Conservation (phyloP, 768 basidiomycete genomes). For the Russula ochroleuca region DNA sequence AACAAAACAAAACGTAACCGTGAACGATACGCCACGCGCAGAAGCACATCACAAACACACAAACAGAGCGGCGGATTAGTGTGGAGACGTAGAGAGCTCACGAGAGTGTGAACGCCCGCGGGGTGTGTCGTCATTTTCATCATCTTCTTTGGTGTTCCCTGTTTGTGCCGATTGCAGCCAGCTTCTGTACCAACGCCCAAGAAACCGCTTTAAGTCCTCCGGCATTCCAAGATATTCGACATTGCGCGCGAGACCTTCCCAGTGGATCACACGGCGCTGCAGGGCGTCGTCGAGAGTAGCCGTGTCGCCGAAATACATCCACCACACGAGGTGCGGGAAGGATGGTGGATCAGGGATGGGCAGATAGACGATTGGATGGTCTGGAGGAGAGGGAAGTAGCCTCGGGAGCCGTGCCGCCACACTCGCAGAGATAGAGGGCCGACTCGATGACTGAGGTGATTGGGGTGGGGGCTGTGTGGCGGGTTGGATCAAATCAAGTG, state of each 20-base stretch:
- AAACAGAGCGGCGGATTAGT: neutral
- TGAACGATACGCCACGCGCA: neutral
- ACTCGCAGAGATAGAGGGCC: constrained; percentile 40
- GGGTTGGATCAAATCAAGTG: constrained; percentile 52
- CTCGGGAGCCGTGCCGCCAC: constrained; percentile 52
- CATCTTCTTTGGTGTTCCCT: constrained; percentile 4
- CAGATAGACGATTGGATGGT: constrained; percentile 66
- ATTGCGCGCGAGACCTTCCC: constrained; percentile 86
- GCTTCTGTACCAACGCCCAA: constrained; percentile 68
- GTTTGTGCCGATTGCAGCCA: constrained; percentile 43
- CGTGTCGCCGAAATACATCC: constrained; percentile 77
- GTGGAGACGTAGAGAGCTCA: constrained; percentile 14
- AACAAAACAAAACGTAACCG: neutral
- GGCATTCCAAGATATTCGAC: constrained; percentile 83
- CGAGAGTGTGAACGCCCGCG: constrained; percentile 18
- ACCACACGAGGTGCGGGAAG: constrained; percentile 68
- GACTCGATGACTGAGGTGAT: constrained; percentile 4
- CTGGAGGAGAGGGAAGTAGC: constrained; percentile 57
- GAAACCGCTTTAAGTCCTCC: constrained; percentile 69
- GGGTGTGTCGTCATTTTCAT: constrained; percentile 8
- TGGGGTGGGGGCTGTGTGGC: constrained; percentile 28
- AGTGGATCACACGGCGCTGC: constrained; percentile 58
- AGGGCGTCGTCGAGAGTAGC: constrained; percentile 64
- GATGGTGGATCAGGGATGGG: constrained; percentile 72
- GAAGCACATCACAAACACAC: neutral